Evolutionary conservation across 2,329 filamentous ascomycete genomes (phyloP), one percentile per base, ranked within the genome.

Genomic region (Samsoniella hepiali): DNA sequence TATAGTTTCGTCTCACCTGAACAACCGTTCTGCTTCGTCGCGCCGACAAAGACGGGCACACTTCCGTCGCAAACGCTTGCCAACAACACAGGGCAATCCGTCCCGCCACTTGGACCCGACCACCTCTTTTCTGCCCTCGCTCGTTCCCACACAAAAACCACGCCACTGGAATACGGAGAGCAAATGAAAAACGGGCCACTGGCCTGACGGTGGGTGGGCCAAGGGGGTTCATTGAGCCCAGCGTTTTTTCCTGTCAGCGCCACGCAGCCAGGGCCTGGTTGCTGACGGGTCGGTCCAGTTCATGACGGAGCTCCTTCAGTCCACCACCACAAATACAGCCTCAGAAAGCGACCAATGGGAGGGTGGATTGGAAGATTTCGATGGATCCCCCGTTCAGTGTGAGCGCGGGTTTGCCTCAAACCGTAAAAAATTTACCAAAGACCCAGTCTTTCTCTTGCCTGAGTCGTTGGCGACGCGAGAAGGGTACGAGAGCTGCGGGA

Each of bases 1-100:
- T 13, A 40, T 13, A 5, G 38, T 40, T 15, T 13, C 13, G 38
- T 40, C 11, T 40, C 13, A 15, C 38, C 38, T 40, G 13, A 15
- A 13, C 38, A 40, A 40, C 38, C 11, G 11, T 40, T 40, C 38
- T 15, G 38, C 15, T 11, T 40, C 38, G 22, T 40, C 13, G 15
- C 38, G 38, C 15, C 5, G 38, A 15, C 38, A 40, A 22, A 22
- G 38, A 47, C 27, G 45, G 1, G 75, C 54, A n/a, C 27, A 29
- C 57, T 8, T 59, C 45, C 57, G 45, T 59, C 57, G 57, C 57
- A 59, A 59, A 59, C 57, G 57, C 40, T 40, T 42, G 32, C 45
- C 27, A 8, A 11, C 44, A 9, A 7, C 27, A 31, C 22, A 40
- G 27, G 36, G n/a, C 32, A 49, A n/a, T 40, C 56, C 57, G 45